These are phyloP conservation scores for Trichosporon ovoides DNA, from an alignment of 1,284 basidiomycete genomes.

Conservation along the genomic window DNA sequence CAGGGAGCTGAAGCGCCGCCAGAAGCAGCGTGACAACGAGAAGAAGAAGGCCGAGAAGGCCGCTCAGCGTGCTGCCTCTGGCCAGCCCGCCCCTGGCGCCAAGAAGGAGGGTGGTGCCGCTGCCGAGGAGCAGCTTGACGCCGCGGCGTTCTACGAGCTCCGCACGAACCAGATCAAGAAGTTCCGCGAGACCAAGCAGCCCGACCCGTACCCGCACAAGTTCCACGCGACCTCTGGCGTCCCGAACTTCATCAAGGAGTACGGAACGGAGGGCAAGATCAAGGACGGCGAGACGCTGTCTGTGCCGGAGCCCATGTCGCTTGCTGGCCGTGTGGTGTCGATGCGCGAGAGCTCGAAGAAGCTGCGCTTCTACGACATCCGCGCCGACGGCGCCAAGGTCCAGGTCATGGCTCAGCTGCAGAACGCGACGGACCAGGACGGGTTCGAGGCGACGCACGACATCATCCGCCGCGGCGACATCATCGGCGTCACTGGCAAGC, in stretches of 20 bases:
- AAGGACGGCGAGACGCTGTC: constrained; percentile 39
- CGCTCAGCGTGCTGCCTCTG: constrained; percentile 69
- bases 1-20: constrained; percentile 86
- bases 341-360: constrained; percentile 78
- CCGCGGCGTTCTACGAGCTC: constrained; percentile 85
- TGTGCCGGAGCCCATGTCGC: constrained; percentile 48
- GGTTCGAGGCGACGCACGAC: constrained; percentile 72
- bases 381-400: constrained; percentile 85
- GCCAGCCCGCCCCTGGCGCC: constrained; percentile 29
- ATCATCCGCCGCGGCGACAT: constrained; percentile 93
- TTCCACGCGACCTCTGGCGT: constrained; percentile 85
- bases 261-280: constrained; percentile 68
- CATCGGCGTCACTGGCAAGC: constrained; percentile 83
- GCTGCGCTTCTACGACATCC: constrained; percentile 91
- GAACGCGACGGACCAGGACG: constrained; percentile 61
- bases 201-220: constrained; percentile 99
- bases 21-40: constrained; percentile 79
- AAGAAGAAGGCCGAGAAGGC: constrained; percentile 76
- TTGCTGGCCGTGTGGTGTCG: constrained; percentile 88
- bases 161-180: constrained; percentile 81
- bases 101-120: constrained; percentile 46
- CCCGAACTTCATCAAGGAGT: constrained; percentile 68
- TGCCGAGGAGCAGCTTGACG: constrained; percentile 48
- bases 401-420: constrained; percentile 92
- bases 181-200: constrained; percentile 75